phyloP scores from a whole-genome alignment of 2,329 filamentous ascomycete genomes.

The Scedosporium dehoogii region DNA sequence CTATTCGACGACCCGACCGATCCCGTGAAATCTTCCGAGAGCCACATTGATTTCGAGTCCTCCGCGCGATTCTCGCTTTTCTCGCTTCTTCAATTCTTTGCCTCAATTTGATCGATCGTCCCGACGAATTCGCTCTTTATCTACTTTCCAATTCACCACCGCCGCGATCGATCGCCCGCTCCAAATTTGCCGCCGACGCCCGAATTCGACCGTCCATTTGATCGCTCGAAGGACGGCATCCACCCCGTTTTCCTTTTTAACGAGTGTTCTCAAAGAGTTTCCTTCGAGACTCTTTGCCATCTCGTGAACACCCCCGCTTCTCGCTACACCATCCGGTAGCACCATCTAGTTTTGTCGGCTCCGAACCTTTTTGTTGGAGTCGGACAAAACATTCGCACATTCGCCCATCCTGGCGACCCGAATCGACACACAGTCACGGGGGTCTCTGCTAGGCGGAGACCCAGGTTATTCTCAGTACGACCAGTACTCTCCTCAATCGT shows the following conservation, averaged over 20 bases:
- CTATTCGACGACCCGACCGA: neutral
- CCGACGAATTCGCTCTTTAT: neutral
- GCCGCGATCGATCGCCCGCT: neutral
- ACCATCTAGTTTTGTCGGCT: neutral
- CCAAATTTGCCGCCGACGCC: neutral
- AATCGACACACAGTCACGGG: slow-evolving; percentile 30
- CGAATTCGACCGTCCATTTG: neutral
- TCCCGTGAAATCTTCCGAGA: neutral
- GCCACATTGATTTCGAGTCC: neutral
- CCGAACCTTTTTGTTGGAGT: slow-evolving; percentile 2
- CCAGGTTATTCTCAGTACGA: slow-evolving; percentile 25
- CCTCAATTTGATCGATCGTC: neutral
- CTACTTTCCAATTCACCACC: neutral
- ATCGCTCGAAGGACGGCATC: neutral
- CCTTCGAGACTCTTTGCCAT: neutral
- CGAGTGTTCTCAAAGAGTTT: too few species aligned
- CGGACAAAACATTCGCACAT: slow-evolving; percentile 3
- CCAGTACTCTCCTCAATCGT: slow-evolving; percentile 8
- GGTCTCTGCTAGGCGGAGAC: slow-evolving; percentile 28
- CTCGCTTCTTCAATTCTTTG: neutral
- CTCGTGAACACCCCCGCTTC: neutral
- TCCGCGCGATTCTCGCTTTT: neutral
- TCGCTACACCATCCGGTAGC: neutral
- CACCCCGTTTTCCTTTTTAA: neutral
- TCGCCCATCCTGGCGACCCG: slow-evolving; percentile 28